These are phyloP conservation scores for Elaeis guineensis DNA, from an alignment of 176 grass and related monocot species.

Conservation along the genomic window DNA sequence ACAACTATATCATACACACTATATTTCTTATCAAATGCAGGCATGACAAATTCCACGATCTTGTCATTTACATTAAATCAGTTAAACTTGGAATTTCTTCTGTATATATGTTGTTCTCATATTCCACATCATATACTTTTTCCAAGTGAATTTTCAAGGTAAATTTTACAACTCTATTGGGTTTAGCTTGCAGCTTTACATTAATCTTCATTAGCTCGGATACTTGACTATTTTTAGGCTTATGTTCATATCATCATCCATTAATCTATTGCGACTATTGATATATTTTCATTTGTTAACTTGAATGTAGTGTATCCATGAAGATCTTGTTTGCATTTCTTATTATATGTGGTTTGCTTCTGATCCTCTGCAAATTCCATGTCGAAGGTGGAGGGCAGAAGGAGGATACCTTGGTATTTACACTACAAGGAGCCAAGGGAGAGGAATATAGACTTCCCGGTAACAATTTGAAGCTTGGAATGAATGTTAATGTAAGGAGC, in stretches of 20 bases:
- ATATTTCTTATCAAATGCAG: not conserved
- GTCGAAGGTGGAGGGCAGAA: not conserved
- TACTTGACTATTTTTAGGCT: not conserved
- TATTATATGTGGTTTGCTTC: not conserved
- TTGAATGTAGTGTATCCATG: not conserved
- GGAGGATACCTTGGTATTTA: not conserved
- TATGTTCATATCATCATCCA: not conserved
- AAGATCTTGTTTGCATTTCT: not conserved
- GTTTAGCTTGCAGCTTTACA: not conserved
- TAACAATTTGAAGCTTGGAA: not conserved
- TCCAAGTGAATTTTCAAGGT: too few relatives aligned
- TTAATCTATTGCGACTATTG: not conserved
- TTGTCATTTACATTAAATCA: not conserved
- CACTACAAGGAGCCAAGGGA: not conserved
- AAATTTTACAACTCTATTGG: too few relatives aligned
- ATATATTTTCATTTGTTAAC: not conserved
- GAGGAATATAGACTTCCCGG: not conserved
- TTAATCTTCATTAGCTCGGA: not conserved
- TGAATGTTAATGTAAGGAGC: not conserved
- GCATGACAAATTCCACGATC: not conserved
- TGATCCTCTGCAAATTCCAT: not conserved
- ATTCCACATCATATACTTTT: too few relatives aligned
- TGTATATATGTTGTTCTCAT: too few relatives aligned
- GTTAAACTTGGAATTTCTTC: not conserved
- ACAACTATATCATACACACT: constrained; percentile 4